Evolutionary conservation across 352 stramenopile genomes (phyloP), one percentile per base, ranked within the genome.

Genomic region (Globisporangium parvum): DNA sequence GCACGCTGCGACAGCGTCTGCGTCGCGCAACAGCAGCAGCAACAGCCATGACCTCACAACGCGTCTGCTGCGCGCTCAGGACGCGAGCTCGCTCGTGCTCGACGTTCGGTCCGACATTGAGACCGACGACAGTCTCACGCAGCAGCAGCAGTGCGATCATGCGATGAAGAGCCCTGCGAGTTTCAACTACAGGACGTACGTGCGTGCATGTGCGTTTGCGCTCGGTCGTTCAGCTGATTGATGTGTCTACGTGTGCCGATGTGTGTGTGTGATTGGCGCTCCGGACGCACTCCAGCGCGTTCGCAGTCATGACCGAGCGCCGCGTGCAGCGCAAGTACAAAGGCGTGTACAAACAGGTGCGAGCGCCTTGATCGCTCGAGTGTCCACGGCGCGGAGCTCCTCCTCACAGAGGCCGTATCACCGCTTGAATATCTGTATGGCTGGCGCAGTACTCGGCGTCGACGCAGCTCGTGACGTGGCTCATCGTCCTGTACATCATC

Each of bases 401-500:
- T 11, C 2, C 46, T 23, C 20, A 26, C n/a, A 17, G 31, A 20
- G n/a, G 41, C 4, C 5, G 39, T 44, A n/a, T 24, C 5, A 44
- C 0, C 6, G 9, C 9, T 6, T 31, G 31, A 1, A 2, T 12
- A 8, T 37, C 6, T 37, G 31, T 37, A 5, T 37, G 31, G 31
- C 31, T 12, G 1, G 6, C 31, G 9, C 12, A 80, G 60, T 82
- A 85, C 53, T 88, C 75, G 23, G 70, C 79, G 12, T 26, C 68
- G 55, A 75, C 63, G 37, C 67, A 86, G 50, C 15, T 82, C 15
- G 55, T 81, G 40, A 88, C 75, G 37, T 82, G 67, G 69, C 3
- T 79, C 48, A 70, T 88, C 45, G 66, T 80, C 21, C 24, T 82
- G 20, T 85, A 84, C 62, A 72, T 81, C 47, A 40, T 88, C 35